A percentile compares a stretch with the other conserved stretches of the same genome.
Evolutionary conservation across 2,329 filamentous ascomycete species (phyloP).

Genomic region (Fusarium longipes): DNA sequence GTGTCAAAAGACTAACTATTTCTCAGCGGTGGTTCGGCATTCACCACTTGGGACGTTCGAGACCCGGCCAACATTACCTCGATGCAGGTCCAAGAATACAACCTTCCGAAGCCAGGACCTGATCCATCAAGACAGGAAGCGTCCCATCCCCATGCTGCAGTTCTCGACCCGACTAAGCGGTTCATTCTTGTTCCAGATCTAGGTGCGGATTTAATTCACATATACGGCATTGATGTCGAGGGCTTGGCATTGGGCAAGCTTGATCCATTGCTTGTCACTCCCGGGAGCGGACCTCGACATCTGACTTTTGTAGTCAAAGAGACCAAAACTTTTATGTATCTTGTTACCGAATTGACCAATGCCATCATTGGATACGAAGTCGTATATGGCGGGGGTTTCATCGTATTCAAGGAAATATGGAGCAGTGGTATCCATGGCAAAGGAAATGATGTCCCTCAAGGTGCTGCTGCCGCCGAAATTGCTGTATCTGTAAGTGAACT

Average conservation of each 20-base stretch:
- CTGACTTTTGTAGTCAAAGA: slow-evolving; percentile 64
- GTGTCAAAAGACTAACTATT: slow-evolving; percentile 15
- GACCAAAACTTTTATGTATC: slow-evolving; percentile 65
- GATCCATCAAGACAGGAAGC: slow-evolving; percentile 63
- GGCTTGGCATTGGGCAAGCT: slow-evolving; percentile 56
- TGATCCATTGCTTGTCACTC: slow-evolving; percentile 55
- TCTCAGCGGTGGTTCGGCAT: slow-evolving; percentile 53
- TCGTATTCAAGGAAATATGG: slow-evolving; percentile 61
- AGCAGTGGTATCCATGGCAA: slow-evolving; percentile 61
- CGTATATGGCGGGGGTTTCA: slow-evolving; percentile 57
- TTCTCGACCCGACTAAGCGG: slow-evolving; percentile 72
- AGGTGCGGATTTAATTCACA: slow-evolving; percentile 70
- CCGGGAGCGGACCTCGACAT: slow-evolving; percentile 74
- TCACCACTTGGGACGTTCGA: slow-evolving; percentile 59
- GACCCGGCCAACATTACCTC: slow-evolving; percentile 52
- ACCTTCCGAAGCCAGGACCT: slow-evolving; percentile 53
- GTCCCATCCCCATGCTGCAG: slow-evolving; percentile 72
- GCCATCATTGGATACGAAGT: slow-evolving; percentile 68
- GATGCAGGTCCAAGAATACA: slow-evolving; percentile 55
- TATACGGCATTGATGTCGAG: slow-evolving; percentile 61
- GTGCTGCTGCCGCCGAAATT: slow-evolving; percentile 66
- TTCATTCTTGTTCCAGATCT: slow-evolving; percentile 75
- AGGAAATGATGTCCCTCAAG: slow-evolving; percentile 53
- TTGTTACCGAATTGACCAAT: slow-evolving; percentile 71
- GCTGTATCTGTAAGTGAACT: slow-evolving; percentile 63